Evolutionary conservation across 2,329 filamentous ascomycete species (phyloP).

Genomic region (Nigrograna mackinnonii): DNA sequence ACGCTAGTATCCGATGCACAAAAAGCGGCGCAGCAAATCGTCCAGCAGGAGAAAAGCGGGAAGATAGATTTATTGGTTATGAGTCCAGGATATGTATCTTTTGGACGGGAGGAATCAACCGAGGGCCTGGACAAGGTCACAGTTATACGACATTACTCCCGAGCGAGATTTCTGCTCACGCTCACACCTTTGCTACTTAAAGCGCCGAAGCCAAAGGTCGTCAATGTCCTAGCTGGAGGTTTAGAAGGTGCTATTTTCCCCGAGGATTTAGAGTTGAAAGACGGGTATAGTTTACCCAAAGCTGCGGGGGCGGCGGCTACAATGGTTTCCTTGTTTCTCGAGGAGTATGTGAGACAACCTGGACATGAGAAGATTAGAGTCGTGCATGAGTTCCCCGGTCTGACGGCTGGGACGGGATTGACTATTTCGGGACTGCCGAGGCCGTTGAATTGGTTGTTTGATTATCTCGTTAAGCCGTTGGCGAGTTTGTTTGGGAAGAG

Average conservation of each 20-base stretch:
- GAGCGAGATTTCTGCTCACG: slow-evolving; percentile 60
- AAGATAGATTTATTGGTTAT: slow-evolving; percentile 14
- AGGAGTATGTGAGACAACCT: slow-evolving; percentile 8
- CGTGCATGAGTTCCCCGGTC: slow-evolving; percentile 12
- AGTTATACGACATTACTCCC: slow-evolving; percentile 60
- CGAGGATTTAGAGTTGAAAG: slow-evolving; percentile 50
- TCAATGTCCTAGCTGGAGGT: slow-evolving; percentile 59
- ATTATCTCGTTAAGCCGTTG: slow-evolving; percentile 5
- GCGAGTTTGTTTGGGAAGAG: slow-evolving; percentile 5
- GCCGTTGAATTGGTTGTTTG: slow-evolving; percentile 1
- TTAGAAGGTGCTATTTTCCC: slow-evolving; percentile 55
- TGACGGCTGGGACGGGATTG: slow-evolving; percentile 9
- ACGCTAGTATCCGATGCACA: slow-evolving; percentile 12
- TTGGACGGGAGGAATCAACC: slow-evolving; percentile 47
- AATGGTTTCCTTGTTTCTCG: slow-evolving; percentile 13
- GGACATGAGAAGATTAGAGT: slow-evolving; percentile 9
- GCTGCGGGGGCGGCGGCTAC: slow-evolving; percentile 7
- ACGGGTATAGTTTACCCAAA: slow-evolving; percentile 40
- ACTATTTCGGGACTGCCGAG: slow-evolving; percentile 4
- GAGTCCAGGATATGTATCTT: slow-evolving; percentile 9
- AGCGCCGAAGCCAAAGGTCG: slow-evolving; percentile 54
- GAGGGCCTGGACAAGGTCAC: slow-evolving; percentile 61
- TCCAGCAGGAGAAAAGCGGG: background rate
- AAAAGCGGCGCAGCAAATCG: slow-evolving; percentile 11
- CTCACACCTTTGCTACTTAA: slow-evolving; percentile 59